phyloP scores from a whole-genome alignment of 2,329 filamentous ascomycete species.

The Colletotrichum eremochloae region DNA sequence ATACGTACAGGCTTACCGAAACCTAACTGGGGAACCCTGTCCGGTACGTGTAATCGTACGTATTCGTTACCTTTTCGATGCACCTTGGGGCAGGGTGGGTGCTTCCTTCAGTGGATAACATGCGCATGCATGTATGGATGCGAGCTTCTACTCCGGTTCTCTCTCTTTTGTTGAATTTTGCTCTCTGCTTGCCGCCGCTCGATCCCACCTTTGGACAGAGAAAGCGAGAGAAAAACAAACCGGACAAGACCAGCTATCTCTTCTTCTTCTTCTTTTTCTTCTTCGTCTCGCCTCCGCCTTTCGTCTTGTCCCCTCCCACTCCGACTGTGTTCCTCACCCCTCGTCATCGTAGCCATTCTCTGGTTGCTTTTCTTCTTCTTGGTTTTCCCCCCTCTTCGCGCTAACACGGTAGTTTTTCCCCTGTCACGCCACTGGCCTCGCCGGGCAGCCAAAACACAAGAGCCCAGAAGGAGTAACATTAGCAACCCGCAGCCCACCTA shows the following conservation, averaged over 20 bases:
- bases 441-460: constrained; percentile 16
- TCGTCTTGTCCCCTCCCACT: background rate
- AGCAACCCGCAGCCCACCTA: constrained; percentile 33
- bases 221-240: background rate
- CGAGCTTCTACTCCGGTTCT: background rate
- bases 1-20: background rate
- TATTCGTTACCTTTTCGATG: background rate
- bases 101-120: background rate
- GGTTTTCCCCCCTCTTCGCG: background rate
- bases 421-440: constrained; percentile 38
- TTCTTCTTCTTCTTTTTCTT: background rate
- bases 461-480: constrained; percentile 33
- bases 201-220: background rate
- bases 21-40: background rate
- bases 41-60: background rate
- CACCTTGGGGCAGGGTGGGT: background rate
- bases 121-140: background rate
- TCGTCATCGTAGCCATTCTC: background rate
- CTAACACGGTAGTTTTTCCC: constrained; percentile 30
- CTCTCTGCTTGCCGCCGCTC: background rate
- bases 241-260: background rate
- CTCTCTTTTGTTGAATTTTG: background rate
- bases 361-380: background rate
- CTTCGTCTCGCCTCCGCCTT: constrained; percentile 10
- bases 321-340: background rate